These are phyloP conservation scores for Lepidium sativum DNA, from an alignment of 345 rosid genomes.

Conservation along the genomic window DNA sequence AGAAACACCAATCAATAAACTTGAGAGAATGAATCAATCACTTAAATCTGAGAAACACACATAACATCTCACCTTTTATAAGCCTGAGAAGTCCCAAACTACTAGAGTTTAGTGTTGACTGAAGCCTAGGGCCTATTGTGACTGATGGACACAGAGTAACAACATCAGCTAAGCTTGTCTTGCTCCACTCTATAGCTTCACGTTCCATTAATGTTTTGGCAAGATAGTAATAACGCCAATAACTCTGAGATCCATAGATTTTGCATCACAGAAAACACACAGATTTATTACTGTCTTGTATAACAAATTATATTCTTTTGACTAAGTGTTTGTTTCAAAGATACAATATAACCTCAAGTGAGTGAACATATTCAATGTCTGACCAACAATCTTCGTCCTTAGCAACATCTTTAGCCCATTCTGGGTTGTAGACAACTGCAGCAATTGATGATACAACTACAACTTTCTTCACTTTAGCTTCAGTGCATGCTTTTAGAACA, in stretches of 20 bases:
- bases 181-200: slow-evolving; percentile 40
- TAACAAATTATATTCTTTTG: background rate
- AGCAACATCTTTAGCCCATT: slow-evolving; percentile 32
- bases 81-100: slow-evolving; percentile 30
- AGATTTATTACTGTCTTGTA: background rate
- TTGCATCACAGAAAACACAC: background rate
- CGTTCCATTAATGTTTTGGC: slow-evolving; percentile 42
- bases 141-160: slow-evolving; percentile 43
- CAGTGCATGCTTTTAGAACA: slow-evolving; percentile 38
- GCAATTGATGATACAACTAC: slow-evolving; percentile 41
- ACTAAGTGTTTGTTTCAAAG: background rate
- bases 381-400: slow-evolving; percentile 41
- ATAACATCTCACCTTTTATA: slow-evolving; percentile 33
- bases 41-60: background rate
- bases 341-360: slow-evolving; percentile 24
- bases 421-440: slow-evolving; percentile 31
- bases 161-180: slow-evolving; percentile 28
- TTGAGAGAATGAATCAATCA: background rate
- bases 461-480: slow-evolving; percentile 40
- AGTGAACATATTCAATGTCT: slow-evolving; percentile 25
- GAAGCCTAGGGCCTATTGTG: slow-evolving; percentile 51
- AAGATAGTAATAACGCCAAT: slow-evolving; percentile 21
- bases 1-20: background rate
- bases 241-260: slow-evolving; percentile 12
- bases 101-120: slow-evolving; percentile 40